A percentile compares a stretch with the other conserved stretches of the same genome.
These are phyloP conservation scores for Cryptococcus jaspeensis DNA, from an alignment of 1,284 basidiomycete genomes.

Conservation along the genomic window DNA sequence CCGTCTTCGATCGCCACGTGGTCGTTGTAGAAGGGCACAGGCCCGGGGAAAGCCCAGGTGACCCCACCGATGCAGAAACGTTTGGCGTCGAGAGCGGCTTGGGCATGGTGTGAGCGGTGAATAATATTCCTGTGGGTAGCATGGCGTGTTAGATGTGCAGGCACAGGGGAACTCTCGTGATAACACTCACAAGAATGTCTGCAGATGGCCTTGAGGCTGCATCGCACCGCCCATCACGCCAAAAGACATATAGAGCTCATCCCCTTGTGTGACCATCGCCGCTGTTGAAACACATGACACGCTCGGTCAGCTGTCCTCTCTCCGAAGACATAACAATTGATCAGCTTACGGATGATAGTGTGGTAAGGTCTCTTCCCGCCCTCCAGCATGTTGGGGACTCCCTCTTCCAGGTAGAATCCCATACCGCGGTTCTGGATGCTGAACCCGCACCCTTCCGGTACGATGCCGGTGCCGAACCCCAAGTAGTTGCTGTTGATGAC, in stretches of 20 bases:
- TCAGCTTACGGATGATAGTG: slow-evolving; percentile 69
- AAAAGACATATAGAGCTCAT: slow-evolving; percentile 81
- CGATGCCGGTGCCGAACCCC: slow-evolving; percentile 59
- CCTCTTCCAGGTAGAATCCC: slow-evolving; percentile 73
- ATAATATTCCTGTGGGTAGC: slow-evolving; percentile 14
- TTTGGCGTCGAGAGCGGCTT: slow-evolving; percentile 82
- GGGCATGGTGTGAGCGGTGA: slow-evolving; percentile 52
- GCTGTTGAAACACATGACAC: slow-evolving; percentile 37
- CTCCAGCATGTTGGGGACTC: slow-evolving; percentile 75
- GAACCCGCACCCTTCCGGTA: slow-evolving; percentile 88
- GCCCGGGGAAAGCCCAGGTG: slow-evolving; percentile 59
- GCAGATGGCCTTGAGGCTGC: slow-evolving; percentile 73
- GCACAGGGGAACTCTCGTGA: slow-evolving; percentile 55
- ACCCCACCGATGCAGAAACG: slow-evolving; percentile 87
- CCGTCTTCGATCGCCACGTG: slow-evolving; percentile 85
- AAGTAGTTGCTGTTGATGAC: slow-evolving; percentile 64
- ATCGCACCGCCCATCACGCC: slow-evolving; percentile 83
- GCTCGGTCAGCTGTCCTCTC: background rate
- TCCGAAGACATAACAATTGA: no score
- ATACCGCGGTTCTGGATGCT: slow-evolving; percentile 87
- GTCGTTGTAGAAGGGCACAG: slow-evolving; percentile 61
- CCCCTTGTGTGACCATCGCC: slow-evolving; percentile 73
- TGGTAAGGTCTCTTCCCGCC: slow-evolving; percentile 86
- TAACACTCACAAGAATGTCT: slow-evolving; percentile 75
- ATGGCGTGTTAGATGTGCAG: slow-evolving; percentile 59